Percentiles rank a stretch among this genome's conserved stretches.
phyloP scores from a whole-genome alignment of 371 early-diverging fungal genomes.

The Zychaea mexicana region DNA sequence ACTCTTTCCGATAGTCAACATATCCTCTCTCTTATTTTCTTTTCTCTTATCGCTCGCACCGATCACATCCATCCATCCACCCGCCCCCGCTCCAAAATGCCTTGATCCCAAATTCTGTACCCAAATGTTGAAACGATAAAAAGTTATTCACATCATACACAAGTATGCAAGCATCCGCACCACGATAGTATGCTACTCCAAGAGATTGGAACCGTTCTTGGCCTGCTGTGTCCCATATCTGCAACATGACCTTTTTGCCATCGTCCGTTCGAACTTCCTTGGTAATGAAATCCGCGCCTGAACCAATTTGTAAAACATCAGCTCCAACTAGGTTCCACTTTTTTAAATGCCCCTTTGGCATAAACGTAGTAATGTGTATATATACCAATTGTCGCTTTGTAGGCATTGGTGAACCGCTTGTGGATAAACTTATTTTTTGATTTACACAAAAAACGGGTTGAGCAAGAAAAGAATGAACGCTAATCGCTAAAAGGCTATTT shows the following conservation, averaged over 20 bases:
- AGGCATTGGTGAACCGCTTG: constrained; percentile 90
- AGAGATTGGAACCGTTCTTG: constrained; percentile 85
- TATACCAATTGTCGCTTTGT: constrained; percentile 97
- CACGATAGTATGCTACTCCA: constrained; percentile 97
- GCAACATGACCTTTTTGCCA: constrained; percentile 67
- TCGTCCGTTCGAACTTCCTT: constrained; percentile 83
- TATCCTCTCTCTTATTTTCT: too few species aligned
- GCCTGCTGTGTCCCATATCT: constrained; percentile 92
- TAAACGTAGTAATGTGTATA: too few species aligned
- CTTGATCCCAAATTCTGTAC: constrained; percentile 89
- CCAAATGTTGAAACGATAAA: constrained; percentile 34
- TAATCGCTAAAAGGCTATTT: too few species aligned
- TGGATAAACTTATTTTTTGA: constrained; percentile 89
- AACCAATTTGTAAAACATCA: not conserved
- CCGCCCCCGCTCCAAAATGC: constrained; percentile 33
- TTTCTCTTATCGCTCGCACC: too few species aligned
- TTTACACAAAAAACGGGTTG: too few species aligned
- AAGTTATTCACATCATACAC: constrained; percentile 96
- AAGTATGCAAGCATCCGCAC: constrained; percentile 91
- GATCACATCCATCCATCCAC: not conserved
- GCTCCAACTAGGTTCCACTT: not conserved
- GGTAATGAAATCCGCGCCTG: constrained; percentile 89
- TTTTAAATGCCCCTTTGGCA: not conserved
- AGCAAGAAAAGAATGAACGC: too few species aligned
- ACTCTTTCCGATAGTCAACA: not conserved